These are phyloP conservation scores for Phialocephala subalpina DNA, from an alignment of 2,329 filamentous ascomycete genomes.

Conservation along the genomic window DNA sequence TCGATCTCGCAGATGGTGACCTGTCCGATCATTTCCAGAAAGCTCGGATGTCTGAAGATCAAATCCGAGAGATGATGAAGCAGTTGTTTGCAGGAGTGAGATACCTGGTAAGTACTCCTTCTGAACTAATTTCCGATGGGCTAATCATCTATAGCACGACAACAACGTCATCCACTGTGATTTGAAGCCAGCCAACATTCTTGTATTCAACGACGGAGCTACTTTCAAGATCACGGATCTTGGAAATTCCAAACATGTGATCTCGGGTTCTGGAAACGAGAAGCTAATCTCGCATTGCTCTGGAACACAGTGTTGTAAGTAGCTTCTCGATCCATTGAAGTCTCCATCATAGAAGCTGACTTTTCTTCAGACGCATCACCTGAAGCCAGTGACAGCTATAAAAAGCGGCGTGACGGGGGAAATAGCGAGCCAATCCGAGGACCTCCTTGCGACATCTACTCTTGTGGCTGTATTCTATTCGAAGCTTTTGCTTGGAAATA, in stretches of 20 bases:
- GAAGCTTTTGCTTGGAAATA: slow-evolving; percentile 1
- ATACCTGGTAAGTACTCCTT: slow-evolving; percentile 12
- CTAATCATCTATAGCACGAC: slow-evolving; percentile 7
- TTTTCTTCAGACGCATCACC: neutral
- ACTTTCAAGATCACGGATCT: slow-evolving; percentile 12
- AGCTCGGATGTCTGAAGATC: neutral
- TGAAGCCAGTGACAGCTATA: neutral
- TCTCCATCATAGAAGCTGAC: neutral
- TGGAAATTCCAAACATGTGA: neutral
- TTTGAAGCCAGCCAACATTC: slow-evolving; percentile 15
- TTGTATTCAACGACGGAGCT: neutral
- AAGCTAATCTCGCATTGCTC: neutral
- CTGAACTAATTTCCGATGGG: neutral
- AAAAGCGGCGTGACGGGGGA: neutral
- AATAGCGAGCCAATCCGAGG: neutral
- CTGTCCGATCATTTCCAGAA: neutral
- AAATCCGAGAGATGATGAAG: neutral
- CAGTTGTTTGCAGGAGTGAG: slow-evolving; percentile 8
- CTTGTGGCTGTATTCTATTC: neutral
- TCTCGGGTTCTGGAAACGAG: neutral
- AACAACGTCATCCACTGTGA: slow-evolving; percentile 12
- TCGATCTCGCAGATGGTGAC: neutral
- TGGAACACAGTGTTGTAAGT: neutral
- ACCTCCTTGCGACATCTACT: slow-evolving; percentile 1
- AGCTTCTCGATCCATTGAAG: neutral